phyloP scores from a whole-genome alignment of 2,329 filamentous ascomycete genomes.

The Raffaelea arxii region DNA sequence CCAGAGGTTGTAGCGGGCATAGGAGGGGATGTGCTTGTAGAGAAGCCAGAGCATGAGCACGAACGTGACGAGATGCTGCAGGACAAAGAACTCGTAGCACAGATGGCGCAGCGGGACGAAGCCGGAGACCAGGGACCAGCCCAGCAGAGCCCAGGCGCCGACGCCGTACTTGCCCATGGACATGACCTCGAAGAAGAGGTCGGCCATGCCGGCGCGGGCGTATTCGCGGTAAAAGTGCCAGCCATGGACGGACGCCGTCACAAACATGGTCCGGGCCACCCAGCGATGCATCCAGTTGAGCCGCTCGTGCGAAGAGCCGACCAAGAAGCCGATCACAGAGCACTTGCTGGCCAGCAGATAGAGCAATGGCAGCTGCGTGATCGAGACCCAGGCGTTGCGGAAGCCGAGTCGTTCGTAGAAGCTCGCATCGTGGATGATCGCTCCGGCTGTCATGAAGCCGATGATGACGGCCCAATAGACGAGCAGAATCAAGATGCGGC shows the following conservation, averaged over 20 bases:
- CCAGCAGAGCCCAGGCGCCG: conserved; percentile 54
- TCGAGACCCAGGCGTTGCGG: conserved; percentile 56
- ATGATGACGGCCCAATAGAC: conserved; percentile 50
- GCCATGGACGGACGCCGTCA: conserved; percentile 60
- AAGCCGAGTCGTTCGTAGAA: conserved; percentile 58
- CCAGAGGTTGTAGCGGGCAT: conserved; percentile 55
- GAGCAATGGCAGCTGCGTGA: conserved; percentile 54
- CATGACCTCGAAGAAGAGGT: conserved; percentile 50
- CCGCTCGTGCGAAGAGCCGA: conserved; percentile 56
- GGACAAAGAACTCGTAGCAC: conserved; percentile 59
- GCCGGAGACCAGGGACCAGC: conserved; percentile 56
- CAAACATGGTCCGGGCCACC: conserved; percentile 58
- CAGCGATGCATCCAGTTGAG: conserved; percentile 68
- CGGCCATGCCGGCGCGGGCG: conserved; percentile 48
- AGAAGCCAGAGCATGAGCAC: conserved; percentile 53
- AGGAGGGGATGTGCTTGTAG: conserved; percentile 51
- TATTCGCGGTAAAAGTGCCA: conserved; percentile 60
- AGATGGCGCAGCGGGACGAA: conserved; percentile 55
- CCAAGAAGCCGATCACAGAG: conserved; percentile 48
- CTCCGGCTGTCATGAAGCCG: conserved; percentile 44
- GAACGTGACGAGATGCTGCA: conserved; percentile 56
- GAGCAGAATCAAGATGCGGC: conserved; percentile 42
- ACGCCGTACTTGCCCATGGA: conserved; percentile 57
- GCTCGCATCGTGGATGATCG: conserved; percentile 40
- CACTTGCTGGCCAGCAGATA: conserved; percentile 53